Conservation (phyloP, 2,329 filamentous ascomycete genomes). For the Hypoxylon sp. region DNA sequence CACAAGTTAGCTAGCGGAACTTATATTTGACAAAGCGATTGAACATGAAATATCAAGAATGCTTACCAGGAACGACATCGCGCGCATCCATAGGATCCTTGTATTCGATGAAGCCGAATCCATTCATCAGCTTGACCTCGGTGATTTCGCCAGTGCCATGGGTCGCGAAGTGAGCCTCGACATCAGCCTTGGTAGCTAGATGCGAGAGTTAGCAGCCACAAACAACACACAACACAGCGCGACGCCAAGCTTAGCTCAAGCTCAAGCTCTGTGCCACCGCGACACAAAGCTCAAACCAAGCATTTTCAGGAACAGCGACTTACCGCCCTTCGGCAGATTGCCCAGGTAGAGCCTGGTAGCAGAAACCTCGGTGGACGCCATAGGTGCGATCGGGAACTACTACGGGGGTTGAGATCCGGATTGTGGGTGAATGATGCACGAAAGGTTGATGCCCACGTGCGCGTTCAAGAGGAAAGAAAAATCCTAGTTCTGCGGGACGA, state of each 20-base stretch:
- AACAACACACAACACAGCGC: constrained; percentile 15
- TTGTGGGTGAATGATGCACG: constrained; percentile 10
- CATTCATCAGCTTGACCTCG: constrained; percentile 99
- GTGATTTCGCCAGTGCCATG: constrained; percentile 98
- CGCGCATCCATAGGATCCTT: constrained; percentile 98
- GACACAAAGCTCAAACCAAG: constrained; percentile 27
- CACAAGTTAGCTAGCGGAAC: constrained; percentile 48
- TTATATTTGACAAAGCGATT: constrained; percentile 18
- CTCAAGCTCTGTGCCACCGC: constrained; percentile 27
- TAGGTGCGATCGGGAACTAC: constrained; percentile 36
- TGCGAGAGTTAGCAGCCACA: constrained; percentile 30
- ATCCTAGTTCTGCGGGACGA: constrained; percentile 20
- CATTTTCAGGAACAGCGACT: constrained; percentile 56
- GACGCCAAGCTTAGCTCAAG: constrained; percentile 38
- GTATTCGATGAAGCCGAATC: constrained; percentile 99
- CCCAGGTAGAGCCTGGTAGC: constrained; percentile 96
- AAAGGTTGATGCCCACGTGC: constrained; percentile 23
- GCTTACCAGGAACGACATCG: constrained; percentile 96
- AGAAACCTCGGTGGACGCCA: constrained; percentile 75
- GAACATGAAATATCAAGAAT: constrained; percentile 21
- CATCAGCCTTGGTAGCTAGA: constrained; percentile 86
- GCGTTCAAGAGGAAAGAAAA: constrained; percentile 6
- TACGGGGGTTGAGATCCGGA: constrained; percentile 24
- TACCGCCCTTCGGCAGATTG: constrained; percentile 97
- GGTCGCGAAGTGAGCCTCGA: constrained; percentile 94